Percentiles rank a stretch among this genome's conserved stretches.
These are phyloP conservation scores for Apiospora saccharicola DNA, from an alignment of 2,329 filamentous ascomycete genomes.

Conservation along the genomic window DNA sequence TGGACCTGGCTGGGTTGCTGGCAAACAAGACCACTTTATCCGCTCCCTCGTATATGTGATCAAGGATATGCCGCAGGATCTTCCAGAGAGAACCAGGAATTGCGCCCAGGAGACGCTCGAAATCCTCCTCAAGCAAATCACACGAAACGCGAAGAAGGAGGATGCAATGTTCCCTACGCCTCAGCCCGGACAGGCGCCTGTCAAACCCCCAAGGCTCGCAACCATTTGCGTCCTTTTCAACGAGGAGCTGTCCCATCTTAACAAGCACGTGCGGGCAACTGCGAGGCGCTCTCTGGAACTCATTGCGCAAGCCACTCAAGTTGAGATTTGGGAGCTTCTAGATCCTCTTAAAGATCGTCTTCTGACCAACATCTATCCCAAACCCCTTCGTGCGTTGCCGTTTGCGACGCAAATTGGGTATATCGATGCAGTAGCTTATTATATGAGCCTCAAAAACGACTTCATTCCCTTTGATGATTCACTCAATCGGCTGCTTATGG, in stretches of 20 bases:
- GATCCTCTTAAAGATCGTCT: conserved; percentile 89
- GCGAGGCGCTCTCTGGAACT: conserved; percentile 82
- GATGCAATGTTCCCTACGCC: conserved; percentile 62
- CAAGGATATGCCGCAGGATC: conserved; percentile 95
- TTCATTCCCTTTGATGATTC: conserved; percentile 93
- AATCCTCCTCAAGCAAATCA: conserved; percentile 79
- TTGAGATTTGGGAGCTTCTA: conserved; percentile 87
- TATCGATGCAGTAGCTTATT: conserved; percentile 97
- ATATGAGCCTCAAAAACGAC: conserved; percentile 85
- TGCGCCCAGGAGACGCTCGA: conserved; percentile 86
- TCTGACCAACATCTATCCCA: conserved; percentile 91
- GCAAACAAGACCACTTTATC: conserved; percentile 86
- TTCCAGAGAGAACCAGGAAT: conserved; percentile 86
- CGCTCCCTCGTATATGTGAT: conserved; percentile 95
- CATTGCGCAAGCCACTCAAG: conserved; percentile 78
- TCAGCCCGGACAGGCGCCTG: conserved; percentile 53
- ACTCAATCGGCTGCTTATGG: conserved; percentile 87
- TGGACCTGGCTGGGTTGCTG: conserved; percentile 81
- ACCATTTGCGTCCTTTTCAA: conserved; percentile 86
- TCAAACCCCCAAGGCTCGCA: conserved; percentile 67
- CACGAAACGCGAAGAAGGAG: conserved; percentile 79
- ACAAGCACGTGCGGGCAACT: conserved; percentile 89
- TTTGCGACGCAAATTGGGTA: conserved; percentile 97
- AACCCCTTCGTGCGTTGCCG: conserved; percentile 89
- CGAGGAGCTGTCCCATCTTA: conserved; percentile 92